Conservation (phyloP, 2,329 filamentous ascomycete genomes). For the Parastagonospora nodorum region DNA sequence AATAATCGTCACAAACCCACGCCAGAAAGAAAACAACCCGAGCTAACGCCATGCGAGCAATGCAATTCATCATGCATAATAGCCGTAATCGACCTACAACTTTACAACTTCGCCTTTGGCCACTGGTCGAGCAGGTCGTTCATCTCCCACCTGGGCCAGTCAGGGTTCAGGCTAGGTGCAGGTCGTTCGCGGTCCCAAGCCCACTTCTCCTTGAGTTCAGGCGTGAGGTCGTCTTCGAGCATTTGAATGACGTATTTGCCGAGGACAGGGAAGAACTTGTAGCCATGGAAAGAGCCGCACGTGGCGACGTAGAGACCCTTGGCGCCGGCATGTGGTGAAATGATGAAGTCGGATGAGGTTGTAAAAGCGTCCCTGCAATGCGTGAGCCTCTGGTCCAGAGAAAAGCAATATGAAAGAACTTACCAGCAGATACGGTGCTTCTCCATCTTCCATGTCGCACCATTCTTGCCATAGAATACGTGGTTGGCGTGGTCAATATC, state of each 20-base stretch:
- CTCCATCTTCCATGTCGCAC: slow-evolving; percentile 62
- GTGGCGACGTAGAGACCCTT: slow-evolving; percentile 61
- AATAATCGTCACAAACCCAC: background rate
- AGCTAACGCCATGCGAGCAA: slow-evolving; percentile 9
- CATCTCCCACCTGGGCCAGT: slow-evolving; percentile 65
- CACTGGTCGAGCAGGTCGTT: slow-evolving; percentile 53
- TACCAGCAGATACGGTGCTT: slow-evolving; percentile 72
- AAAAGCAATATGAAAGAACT: slow-evolving; percentile 7
- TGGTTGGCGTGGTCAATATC: slow-evolving; percentile 63
- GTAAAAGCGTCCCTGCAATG: slow-evolving; percentile 66
- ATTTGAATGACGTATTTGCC: slow-evolving; percentile 60
- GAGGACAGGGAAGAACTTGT: slow-evolving; percentile 65
- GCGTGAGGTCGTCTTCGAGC: slow-evolving; percentile 48
- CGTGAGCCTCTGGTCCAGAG: slow-evolving; percentile 23
- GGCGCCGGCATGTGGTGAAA: slow-evolving; percentile 56
- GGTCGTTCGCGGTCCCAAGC: slow-evolving; percentile 64
- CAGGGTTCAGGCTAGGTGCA: slow-evolving; percentile 55
- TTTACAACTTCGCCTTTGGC: slow-evolving; percentile 37
- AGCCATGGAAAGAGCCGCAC: slow-evolving; percentile 65
- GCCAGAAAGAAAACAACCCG: background rate
- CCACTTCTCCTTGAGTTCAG: slow-evolving; percentile 66
- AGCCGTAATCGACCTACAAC: background rate
- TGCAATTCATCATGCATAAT: slow-evolving; percentile 1
- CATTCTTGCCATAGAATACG: slow-evolving; percentile 64
- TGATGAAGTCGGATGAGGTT: slow-evolving; percentile 60